Conservation (phyloP, 129 eudicot genomes). For the Calendula officinalis region DNA sequence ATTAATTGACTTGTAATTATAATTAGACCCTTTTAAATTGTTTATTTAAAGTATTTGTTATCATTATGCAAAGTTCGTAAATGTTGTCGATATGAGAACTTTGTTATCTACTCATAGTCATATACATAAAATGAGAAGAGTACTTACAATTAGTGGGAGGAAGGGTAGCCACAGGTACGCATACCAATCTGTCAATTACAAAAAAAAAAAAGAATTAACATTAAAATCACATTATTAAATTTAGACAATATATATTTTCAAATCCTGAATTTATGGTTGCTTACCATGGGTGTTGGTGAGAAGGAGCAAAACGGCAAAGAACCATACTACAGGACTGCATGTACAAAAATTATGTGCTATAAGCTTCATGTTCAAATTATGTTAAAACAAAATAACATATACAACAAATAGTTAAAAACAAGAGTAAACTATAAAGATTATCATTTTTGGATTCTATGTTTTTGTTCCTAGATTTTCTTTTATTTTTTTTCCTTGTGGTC, state of each 20-base stretch:
- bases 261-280: not conserved
- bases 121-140: not conserved
- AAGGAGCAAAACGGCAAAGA: slow-evolving; percentile 52
- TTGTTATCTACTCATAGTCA: not conserved
- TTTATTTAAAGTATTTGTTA: no score
- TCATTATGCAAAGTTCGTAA: no score
- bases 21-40: not conserved
- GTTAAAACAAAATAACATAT: no score
- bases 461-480: no score
- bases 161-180: slow-evolving; percentile 61
- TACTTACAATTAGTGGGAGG: slow-evolving; percentile 64
- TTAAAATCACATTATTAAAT: not conserved
- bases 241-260: not conserved
- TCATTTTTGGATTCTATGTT: no score
- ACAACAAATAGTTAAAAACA: no score
- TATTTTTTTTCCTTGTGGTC: no score
- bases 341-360: slow-evolving; percentile 3
- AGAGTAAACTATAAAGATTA: no score
- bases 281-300: slow-evolving; percentile 59
- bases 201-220: not conserved
- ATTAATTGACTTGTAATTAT: not conserved
- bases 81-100: no score
- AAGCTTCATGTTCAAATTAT: not conserved
- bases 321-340: slow-evolving; percentile 59
- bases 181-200: slow-evolving; percentile 52